Evolutionary conservation across 2,329 filamentous ascomycete genomes (phyloP), one percentile per base, ranked within the genome.

Genomic region (Epichloe elymi): DNA sequence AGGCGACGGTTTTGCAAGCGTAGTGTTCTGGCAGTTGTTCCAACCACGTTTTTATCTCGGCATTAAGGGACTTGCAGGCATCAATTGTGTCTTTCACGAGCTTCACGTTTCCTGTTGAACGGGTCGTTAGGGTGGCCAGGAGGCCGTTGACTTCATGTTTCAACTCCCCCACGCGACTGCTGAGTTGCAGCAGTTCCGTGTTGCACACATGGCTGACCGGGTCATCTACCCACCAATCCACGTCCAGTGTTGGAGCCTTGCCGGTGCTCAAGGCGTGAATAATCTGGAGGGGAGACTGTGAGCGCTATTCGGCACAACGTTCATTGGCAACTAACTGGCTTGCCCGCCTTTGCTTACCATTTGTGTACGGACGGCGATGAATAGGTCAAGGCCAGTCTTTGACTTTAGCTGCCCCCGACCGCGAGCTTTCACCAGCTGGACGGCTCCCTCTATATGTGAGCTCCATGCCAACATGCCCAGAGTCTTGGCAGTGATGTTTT

Each of bases 381-480:
- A 82, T 3, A 83, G 67, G 54, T 72, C 69, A 26, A 74, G 60
- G 0, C 78, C 79, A 1, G 69, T 66, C 59, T 72, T 74, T 8
- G 74, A 77, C 40, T 68, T 65, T 4, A 79, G 59, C 57, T 79
- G 76, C 51, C 74, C 72, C 57, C 70, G 73, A 3, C 78, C 77
- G 46, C 79, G 71, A 5, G 74, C 70, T 59, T 76, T 78, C 52
- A 80, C 75, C 2, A 82, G 66, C 55, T 79, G 73, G 30, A 82
- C 73, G 30, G 79, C 79, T 2, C 79, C 79, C 53, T 81, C 75
- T n/a, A 77, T 73, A 56, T 82, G 79, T 4, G 77, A 78, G 8
- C 76, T 76, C 79, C 79, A 83, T 1, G 78, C 76, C 50, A 73
- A 65, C 59, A 74, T 72, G 37, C 72, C 74, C 46, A 75, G 63